These are phyloP conservation scores for Thozetella sp. DNA, from an alignment of 495 filamentous ascomycete species.

Conservation along the genomic window DNA sequence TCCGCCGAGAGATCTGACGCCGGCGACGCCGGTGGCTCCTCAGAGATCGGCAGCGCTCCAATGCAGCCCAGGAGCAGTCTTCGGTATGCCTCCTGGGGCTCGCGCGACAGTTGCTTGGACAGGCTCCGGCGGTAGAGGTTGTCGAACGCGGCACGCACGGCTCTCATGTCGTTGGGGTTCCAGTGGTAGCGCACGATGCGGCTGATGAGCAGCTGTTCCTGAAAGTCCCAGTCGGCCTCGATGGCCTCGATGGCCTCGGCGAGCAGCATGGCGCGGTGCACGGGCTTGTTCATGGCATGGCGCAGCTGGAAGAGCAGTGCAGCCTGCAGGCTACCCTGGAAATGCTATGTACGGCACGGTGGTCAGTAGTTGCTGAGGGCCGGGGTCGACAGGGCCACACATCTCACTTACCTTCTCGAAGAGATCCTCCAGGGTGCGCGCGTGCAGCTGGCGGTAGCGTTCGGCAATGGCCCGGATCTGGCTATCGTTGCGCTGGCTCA, in stretches of 20 bases:
- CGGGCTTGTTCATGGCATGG: constrained; percentile 69
- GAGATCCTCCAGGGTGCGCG: constrained; percentile 62
- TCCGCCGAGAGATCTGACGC: background rate
- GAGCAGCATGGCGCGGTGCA: constrained; percentile 71
- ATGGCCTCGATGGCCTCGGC: constrained; percentile 79
- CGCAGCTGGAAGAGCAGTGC: constrained; percentile 71
- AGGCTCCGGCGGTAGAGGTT: constrained; percentile 61
- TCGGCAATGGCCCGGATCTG: constrained; percentile 75
- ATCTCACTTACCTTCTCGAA: constrained; percentile 52
- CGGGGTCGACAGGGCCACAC: background rate
- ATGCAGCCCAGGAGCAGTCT: constrained; percentile 57
- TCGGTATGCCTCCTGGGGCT: constrained; percentile 83
- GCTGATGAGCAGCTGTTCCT: constrained; percentile 62
- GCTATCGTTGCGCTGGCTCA: constrained; percentile 66
- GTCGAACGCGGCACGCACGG: constrained; percentile 70
- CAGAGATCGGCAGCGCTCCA: constrained; percentile 17
- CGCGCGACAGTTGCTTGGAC: constrained; percentile 62
- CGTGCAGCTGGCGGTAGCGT: constrained; percentile 56
- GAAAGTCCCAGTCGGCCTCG: constrained; percentile 66
- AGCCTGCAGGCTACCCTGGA: constrained; percentile 83
- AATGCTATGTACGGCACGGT: constrained; percentile 47
- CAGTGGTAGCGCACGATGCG: constrained; percentile 56
- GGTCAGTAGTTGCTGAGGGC: constrained; percentile 9
- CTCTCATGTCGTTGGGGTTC: constrained; percentile 52
- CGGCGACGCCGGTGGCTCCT: background rate